A percentile compares a stretch with the other conserved stretches of the same genome.
Evolutionary conservation across 2,329 filamentous ascomycete species (phyloP).

Genomic region (Lojkania enalia): DNA sequence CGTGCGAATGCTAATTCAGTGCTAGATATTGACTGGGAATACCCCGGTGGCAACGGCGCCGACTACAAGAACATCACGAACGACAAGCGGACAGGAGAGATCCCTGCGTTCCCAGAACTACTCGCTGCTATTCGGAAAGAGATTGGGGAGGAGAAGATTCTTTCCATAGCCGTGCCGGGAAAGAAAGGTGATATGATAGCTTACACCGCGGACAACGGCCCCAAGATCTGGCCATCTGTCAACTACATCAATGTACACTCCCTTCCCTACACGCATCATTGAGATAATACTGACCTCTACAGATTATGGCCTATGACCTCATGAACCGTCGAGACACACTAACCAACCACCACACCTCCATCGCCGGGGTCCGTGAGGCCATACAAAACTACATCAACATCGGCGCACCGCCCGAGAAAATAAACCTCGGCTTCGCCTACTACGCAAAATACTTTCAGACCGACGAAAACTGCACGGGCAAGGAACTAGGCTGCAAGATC

Average conservation of each 20-base stretch:
- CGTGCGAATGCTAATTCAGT: slow-evolving; percentile 9
- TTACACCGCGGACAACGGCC: slow-evolving; percentile 61
- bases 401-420: slow-evolving; percentile 58
- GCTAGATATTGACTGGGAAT: slow-evolving; percentile 69
- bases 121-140: slow-evolving; percentile 59
- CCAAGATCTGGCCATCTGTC: slow-evolving; percentile 61
- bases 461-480: slow-evolving; percentile 48
- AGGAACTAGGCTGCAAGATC: slow-evolving; percentile 62
- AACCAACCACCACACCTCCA: slow-evolving; percentile 68
- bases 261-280: background rate
- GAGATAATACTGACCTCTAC: background rate
- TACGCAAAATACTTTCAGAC: slow-evolving; percentile 70
- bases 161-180: slow-evolving; percentile 70
- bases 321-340: slow-evolving; percentile 69
- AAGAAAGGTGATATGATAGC: slow-evolving; percentile 67
- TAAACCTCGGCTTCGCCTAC: slow-evolving; percentile 69
- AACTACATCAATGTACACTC: slow-evolving; percentile 63
- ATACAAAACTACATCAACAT: slow-evolving; percentile 63
- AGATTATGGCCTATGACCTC: slow-evolving; percentile 71
- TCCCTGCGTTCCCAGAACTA: slow-evolving; percentile 64
- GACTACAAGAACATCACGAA: slow-evolving; percentile 69
- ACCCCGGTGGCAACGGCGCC: slow-evolving; percentile 65
- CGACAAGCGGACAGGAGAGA: slow-evolving; percentile 60
- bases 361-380: slow-evolving; percentile 57
- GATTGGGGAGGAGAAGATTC: slow-evolving; percentile 57